These are phyloP conservation scores for Pyrenochaeta sp. DNA, from an alignment of 2,329 filamentous ascomycete species.

Conservation along the genomic window DNA sequence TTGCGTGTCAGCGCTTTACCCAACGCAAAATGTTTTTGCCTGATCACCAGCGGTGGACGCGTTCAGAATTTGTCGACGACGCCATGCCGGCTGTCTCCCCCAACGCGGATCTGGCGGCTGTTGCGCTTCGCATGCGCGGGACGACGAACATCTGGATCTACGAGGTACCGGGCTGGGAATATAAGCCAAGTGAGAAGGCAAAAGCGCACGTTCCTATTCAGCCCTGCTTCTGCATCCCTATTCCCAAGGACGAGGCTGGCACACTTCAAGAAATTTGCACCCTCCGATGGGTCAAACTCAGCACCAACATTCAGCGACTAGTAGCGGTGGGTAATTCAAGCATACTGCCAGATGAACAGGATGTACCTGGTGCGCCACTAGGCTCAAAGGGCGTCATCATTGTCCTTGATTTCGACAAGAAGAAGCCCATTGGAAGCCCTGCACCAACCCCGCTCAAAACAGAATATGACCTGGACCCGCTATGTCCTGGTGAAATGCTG, in stretches of 20 bases:
- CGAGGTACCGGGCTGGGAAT: slow-evolving; percentile 47
- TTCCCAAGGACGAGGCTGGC: slow-evolving; percentile 39
- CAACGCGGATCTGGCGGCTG: slow-evolving; percentile 46
- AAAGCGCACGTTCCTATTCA: slow-evolving; percentile 42
- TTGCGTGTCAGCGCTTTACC: slow-evolving; percentile 47
- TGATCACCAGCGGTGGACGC: slow-evolving; percentile 47
- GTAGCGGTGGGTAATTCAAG: slow-evolving; percentile 49
- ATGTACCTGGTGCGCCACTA: slow-evolving; percentile 34
- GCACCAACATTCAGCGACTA: slow-evolving; percentile 42
- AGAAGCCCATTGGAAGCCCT: slow-evolving; percentile 26
- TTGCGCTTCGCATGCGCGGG: slow-evolving; percentile 47
- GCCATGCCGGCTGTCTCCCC: slow-evolving; percentile 51
- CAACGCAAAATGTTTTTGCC: slow-evolving; percentile 49
- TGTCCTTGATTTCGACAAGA: slow-evolving; percentile 49
- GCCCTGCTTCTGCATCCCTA: slow-evolving; percentile 47
- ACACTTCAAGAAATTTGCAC: slow-evolving; percentile 47
- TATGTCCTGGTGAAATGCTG: slow-evolving; percentile 47
- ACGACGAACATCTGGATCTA: slow-evolving; percentile 51
- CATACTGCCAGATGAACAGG: slow-evolving; percentile 26
- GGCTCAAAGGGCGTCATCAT: slow-evolving; percentile 48
- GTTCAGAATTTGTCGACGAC: slow-evolving; percentile 50
- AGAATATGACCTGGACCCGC: slow-evolving; percentile 47
- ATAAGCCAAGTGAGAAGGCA: slow-evolving; percentile 33
- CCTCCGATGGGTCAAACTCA: slow-evolving; percentile 45
- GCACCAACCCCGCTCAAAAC: slow-evolving; percentile 37